Percentiles rank a stretch among this genome's conserved stretches.
phyloP scores from a whole-genome alignment of 345 rosid genomes.

The Citrus maxima region DNA sequence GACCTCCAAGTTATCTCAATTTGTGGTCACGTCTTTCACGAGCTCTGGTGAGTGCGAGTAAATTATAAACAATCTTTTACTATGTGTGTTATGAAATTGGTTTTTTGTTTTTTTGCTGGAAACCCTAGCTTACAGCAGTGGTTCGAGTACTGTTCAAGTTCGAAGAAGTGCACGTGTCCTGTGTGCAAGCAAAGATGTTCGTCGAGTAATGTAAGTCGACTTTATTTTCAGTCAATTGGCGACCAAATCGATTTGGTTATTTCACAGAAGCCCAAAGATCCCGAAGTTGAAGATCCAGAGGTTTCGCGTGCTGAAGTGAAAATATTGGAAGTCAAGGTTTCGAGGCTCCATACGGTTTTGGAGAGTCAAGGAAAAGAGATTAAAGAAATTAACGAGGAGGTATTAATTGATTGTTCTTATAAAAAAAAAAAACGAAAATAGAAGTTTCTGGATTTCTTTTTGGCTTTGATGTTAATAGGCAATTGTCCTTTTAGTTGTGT shows the following conservation, averaged over 20 bases:
- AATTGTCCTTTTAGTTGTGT: slow-evolving; percentile 46
- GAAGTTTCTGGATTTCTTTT: neutral
- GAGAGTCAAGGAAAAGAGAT: slow-evolving; percentile 55
- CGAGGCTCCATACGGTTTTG: slow-evolving; percentile 40
- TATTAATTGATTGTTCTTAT: slow-evolving; percentile 3
- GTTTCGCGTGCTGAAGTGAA: slow-evolving; percentile 53
- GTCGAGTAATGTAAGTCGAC: slow-evolving; percentile 45
- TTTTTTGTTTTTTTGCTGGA: slow-evolving; percentile 7
- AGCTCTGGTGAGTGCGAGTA: slow-evolving; percentile 55
- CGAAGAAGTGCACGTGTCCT: slow-evolving; percentile 79
- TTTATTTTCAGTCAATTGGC: slow-evolving; percentile 85
- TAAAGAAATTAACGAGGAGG: slow-evolving; percentile 55
- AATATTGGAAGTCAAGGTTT: slow-evolving; percentile 56
- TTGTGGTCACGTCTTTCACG: slow-evolving; percentile 97
- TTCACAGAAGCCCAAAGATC: slow-evolving; percentile 29
- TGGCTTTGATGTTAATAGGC: neutral
- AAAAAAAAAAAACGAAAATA: neutral
- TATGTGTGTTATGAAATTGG: too few species aligned
- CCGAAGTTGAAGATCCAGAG: slow-evolving; percentile 46
- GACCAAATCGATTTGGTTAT: slow-evolving; percentile 33
- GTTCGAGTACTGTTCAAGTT: slow-evolving; percentile 77
- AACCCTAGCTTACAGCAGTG: slow-evolving; percentile 84
- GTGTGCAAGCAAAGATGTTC: slow-evolving; percentile 78
- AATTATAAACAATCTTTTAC: neutral
- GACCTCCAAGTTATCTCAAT: slow-evolving; percentile 81